Evolutionary conservation across 768 basidiomycete species (phyloP).

Genomic region (Arthromyces matolae): DNA sequence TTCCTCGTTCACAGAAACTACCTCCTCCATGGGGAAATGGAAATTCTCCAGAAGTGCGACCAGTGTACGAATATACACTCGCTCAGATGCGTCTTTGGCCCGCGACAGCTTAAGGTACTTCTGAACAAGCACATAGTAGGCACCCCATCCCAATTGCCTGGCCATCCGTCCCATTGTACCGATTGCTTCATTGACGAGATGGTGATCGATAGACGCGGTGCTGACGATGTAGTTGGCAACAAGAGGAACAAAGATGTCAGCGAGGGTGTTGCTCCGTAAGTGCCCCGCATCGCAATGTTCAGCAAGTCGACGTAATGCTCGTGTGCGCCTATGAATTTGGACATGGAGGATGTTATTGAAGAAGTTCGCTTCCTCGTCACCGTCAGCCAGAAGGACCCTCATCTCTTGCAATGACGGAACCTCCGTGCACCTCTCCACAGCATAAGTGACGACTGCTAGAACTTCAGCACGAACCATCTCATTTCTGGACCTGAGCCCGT

Average conservation of each 20-base stretch:
- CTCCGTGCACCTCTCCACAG: conserved; percentile 59
- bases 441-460: conserved; percentile 72
- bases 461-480: conserved; percentile 88
- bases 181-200: conserved; percentile 89
- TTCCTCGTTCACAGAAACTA: conserved; percentile 31
- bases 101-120: conserved; percentile 72
- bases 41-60: conserved; percentile 87
- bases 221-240: conserved; percentile 75
- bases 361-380: conserved; percentile 93
- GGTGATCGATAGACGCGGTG: conserved; percentile 66
- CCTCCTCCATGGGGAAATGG: conserved; percentile 80
- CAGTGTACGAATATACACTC: conserved; percentile 79
- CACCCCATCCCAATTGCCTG: conserved; percentile 74
- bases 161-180: conserved; percentile 74
- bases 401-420: conserved; percentile 72
- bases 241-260: conserved; percentile 84
- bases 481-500: conserved; percentile 70
- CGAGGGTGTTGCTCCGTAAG: conserved; percentile 65
- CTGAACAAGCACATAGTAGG: conserved; percentile 76
- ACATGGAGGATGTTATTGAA: conserved; percentile 96
- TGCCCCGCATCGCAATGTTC: conserved; percentile 68
- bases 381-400: conserved; percentile 73
- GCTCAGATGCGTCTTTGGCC: conserved; percentile 67
- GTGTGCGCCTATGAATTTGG: conserved; percentile 83
- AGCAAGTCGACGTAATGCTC: conserved; percentile 81